Evolutionary conservation across 2,329 filamentous ascomycete species (phyloP), one percentile per base, ranked within the genome.

Genomic region (Gnomoniopsis sp.): DNA sequence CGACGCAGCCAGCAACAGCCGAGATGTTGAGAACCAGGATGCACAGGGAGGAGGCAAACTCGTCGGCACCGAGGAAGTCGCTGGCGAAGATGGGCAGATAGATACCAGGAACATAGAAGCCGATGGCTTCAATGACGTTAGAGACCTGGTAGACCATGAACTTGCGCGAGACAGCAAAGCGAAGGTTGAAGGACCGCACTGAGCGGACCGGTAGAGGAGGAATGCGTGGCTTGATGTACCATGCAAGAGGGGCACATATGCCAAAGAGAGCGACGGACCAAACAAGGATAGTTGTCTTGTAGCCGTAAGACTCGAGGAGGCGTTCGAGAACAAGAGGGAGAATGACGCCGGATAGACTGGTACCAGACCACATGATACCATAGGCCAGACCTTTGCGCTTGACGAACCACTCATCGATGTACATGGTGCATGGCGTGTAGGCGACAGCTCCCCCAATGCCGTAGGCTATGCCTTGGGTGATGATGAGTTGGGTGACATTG

Each of bases 401-500:
- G 22, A 83, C 75, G 67, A 87, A 88, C 83, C 84, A 88, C 67
- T 87, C 81, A 61, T 87, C 81, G 63, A 87, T 73, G 69, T 84
- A 86, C 36, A 81, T 63, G 33, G 86, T 77, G 64, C 80, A 81
- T 0, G 84, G 83, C 26, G 77, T 79, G 67, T 84, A 86, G 7
- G 79, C 72, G 48, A 85, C 73, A 17, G 77, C 73, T 19, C 83
- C 83, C 21, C 84, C 84, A 12, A 87, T 64, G 38, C 78, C 84
- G 65, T 85, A 88, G 30, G 87, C 68, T 12, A 88, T 68, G 1
- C 86, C 86, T 66, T 89, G 86, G 0, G 81, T 85, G 6, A 77
- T 66, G 61, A 88, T 82, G 36, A 88, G 76, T 41, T 84, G 79
- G 0, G 74, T 70, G 0, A 84, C 77, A 3, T 72, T 81, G 2